phyloP scores from a whole-genome alignment of 73 alveolate species.

The Paraurostyla sp. region DNA sequence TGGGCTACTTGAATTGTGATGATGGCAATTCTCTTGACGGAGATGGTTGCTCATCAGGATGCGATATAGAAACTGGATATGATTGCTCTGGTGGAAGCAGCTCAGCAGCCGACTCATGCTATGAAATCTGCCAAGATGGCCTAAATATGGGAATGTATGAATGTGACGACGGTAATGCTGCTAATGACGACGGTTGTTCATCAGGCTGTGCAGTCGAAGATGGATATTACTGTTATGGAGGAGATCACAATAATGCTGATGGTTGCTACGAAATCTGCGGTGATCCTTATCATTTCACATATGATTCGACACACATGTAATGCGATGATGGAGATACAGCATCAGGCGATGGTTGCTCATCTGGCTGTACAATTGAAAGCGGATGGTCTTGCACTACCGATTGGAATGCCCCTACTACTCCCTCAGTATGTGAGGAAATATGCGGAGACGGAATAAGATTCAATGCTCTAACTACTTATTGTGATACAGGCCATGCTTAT shows the following conservation, averaged over 20 bases:
- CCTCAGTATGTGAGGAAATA: no score
- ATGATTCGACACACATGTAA: not conserved
- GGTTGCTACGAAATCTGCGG: conserved; percentile 55
- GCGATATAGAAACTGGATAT: conserved; percentile 18
- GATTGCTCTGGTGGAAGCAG: conserved; percentile 13
- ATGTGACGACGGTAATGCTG: conserved; percentile 63
- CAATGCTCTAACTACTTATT: not conserved
- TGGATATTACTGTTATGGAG: conserved; percentile 16
- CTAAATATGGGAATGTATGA: not conserved
- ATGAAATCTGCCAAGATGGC: conserved; percentile 36
- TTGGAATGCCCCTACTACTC: no score
- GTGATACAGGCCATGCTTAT: conserved; percentile 63
- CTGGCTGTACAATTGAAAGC: conserved; percentile 55
- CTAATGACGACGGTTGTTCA: conserved; percentile 49
- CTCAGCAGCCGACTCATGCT: not conserved
- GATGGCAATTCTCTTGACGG: conserved; percentile 25
- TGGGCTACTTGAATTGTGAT: conserved; percentile 13
- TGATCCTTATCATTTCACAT: no score
- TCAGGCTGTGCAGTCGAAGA: conserved; percentile 55
- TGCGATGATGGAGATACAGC: conserved; percentile 74
- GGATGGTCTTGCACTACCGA: conserved; percentile 9
- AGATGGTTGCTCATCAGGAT: conserved; percentile 33
- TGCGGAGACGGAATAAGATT: conserved; percentile 62
- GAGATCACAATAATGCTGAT: not conserved
- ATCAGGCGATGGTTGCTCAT: conserved; percentile 69